Evolutionary conservation across 2,329 filamentous ascomycete genomes (phyloP).

Genomic region (Cladosporium sp.): DNA sequence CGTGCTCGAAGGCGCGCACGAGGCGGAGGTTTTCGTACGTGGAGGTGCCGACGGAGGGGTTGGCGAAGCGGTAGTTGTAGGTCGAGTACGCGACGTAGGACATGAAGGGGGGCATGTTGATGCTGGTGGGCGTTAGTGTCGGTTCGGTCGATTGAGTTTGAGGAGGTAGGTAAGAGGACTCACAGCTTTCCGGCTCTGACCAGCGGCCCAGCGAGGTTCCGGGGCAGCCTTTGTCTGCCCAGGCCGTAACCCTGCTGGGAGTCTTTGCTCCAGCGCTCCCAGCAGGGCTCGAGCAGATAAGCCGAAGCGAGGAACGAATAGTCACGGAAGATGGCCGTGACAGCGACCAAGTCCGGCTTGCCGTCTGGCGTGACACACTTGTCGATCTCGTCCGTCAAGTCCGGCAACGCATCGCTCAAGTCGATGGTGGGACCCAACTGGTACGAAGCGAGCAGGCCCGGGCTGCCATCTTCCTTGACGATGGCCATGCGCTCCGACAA

Average conservation of each 20-base stretch:
- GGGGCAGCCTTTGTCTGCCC: constrained; percentile 66
- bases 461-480: constrained; percentile 62
- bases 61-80: constrained; percentile 58
- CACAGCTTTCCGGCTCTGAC: constrained; percentile 79
- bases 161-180: constrained; percentile 34
- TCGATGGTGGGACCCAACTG: constrained; percentile 70
- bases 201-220: constrained; percentile 71
- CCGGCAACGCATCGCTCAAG: constrained; percentile 57
- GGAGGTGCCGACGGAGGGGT: constrained; percentile 47
- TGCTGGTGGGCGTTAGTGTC: constrained; percentile 32
- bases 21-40: constrained; percentile 64
- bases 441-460: constrained; percentile 70
- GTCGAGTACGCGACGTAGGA: constrained; percentile 65
- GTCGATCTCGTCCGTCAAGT: constrained; percentile 62
- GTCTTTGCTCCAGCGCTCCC: constrained; percentile 56
- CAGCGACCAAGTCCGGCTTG: constrained; percentile 64
- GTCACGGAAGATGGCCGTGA: constrained; percentile 85
- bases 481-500: constrained; percentile 75
- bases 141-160: not conserved
- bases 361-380: constrained; percentile 45
- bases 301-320: constrained; percentile 87
- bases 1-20: constrained; percentile 84
- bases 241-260: constrained; percentile 68
- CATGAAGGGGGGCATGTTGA: constrained; percentile 86
- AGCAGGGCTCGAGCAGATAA: constrained; percentile 87